Evolutionary conservation across 1,284 basidiomycete genomes (phyloP).

Genomic region (Peniophora sp.): DNA sequence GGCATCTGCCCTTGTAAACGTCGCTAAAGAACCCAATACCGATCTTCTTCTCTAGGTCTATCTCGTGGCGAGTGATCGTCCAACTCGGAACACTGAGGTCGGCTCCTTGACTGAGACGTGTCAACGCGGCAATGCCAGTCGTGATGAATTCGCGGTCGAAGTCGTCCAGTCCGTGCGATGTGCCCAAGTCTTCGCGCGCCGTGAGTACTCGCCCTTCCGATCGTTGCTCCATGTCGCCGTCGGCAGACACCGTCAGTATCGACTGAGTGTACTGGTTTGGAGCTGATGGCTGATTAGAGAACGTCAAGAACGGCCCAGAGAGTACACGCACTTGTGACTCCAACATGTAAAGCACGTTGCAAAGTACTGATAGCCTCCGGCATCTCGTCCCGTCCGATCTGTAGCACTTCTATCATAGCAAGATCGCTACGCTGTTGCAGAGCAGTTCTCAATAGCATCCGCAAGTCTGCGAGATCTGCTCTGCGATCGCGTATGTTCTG

Average conservation of each 20-base stretch:
- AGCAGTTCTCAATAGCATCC: slow-evolving; percentile 49
- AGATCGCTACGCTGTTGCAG: slow-evolving; percentile 51
- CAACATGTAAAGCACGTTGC: slow-evolving; percentile 63
- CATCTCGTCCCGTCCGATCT: slow-evolving; percentile 61
- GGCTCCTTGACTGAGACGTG: slow-evolving; percentile 28
- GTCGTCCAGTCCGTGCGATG: slow-evolving; percentile 15
- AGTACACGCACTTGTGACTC: too few species aligned
- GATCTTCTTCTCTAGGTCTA: slow-evolving; percentile 53
- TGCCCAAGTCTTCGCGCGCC: neutral
- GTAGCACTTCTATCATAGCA: slow-evolving; percentile 55
- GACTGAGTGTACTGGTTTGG: too few species aligned
- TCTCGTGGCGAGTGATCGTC: slow-evolving; percentile 69
- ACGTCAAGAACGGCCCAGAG: too few species aligned
- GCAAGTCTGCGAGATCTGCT: slow-evolving; percentile 49
- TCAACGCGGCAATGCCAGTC: slow-evolving; percentile 40
- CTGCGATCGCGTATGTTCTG: slow-evolving; percentile 50
- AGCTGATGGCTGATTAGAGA: too few species aligned
- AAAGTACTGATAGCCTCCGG: slow-evolving; percentile 75
- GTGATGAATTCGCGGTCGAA: slow-evolving; percentile 39
- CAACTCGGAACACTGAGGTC: slow-evolving; percentile 49
- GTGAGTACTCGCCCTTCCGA: neutral
- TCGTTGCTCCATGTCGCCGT: neutral
- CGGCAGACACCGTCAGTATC: too few species aligned
- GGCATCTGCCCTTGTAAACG: slow-evolving; percentile 62
- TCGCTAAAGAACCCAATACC: slow-evolving; percentile 64